Percentiles rank a stretch among this genome's conserved stretches.
These are phyloP conservation scores for Colletotrichum tabaci DNA, from an alignment of 2,329 filamentous ascomycete genomes.

Conservation along the genomic window DNA sequence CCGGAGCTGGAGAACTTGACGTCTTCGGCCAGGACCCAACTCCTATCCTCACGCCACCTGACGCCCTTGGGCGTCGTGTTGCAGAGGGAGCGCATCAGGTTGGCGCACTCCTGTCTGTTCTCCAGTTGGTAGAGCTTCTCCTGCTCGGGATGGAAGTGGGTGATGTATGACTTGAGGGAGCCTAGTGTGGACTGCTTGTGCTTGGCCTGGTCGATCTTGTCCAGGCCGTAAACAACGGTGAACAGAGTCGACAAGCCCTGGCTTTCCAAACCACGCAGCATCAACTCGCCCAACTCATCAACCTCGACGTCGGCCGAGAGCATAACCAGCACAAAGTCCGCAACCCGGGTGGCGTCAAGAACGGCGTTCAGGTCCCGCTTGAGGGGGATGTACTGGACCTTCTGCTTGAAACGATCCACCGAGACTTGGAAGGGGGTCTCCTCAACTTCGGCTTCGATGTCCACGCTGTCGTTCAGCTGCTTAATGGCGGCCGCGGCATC, in stretches of 20 bases:
- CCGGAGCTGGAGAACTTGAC: constrained; percentile 77
- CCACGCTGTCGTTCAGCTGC: constrained; percentile 83
- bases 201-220: constrained; percentile 84
- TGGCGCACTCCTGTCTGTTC: constrained; percentile 90
- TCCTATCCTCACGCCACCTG: constrained; percentile 94
- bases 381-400: constrained; percentile 85
- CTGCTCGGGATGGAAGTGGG: constrained; percentile 92
- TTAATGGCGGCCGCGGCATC: constrained; percentile 78
- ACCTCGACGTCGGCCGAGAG: constrained; percentile 88
- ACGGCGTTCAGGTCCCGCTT: constrained; percentile 82
- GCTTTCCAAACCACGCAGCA: constrained; percentile 89
- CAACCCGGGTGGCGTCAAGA: constrained; percentile 87
- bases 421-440: constrained; percentile 75
- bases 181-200: constrained; percentile 81
- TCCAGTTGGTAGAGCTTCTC: constrained; percentile 94
- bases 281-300: constrained; percentile 86
- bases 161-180: constrained; percentile 93
- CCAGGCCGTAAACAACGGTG: constrained; percentile 85
- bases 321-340: constrained; percentile 92
- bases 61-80: constrained; percentile 93
- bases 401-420: constrained; percentile 95
- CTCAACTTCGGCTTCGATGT: constrained; percentile 77
- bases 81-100: constrained; percentile 91
- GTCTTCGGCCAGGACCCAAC: constrained; percentile 94
- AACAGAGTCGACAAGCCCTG: constrained; percentile 96